Evolutionary conservation across 495 filamentous ascomycete genomes (phyloP).

Genomic region (Aspergillus haitiensis): DNA sequence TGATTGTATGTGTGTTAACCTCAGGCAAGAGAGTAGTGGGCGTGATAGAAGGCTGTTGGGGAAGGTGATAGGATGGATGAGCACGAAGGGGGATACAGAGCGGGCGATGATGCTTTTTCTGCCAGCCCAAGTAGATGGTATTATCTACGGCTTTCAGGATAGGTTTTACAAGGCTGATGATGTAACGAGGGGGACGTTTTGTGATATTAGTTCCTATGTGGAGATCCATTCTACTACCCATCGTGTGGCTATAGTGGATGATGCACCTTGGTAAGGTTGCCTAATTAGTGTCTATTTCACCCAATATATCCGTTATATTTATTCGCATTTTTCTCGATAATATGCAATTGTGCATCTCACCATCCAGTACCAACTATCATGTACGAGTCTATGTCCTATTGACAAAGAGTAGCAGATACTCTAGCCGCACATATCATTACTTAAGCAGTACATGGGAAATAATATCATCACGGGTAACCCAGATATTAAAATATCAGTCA

Average conservation of each 20-base stretch:
- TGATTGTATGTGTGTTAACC: not conserved
- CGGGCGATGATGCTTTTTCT: not conserved
- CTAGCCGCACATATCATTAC: not conserved
- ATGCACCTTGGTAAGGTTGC: constrained; percentile 12
- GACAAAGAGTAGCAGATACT: not conserved
- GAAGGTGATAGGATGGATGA: constrained; percentile 12
- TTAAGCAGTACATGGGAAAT: not conserved
- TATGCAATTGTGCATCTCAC: not conserved
- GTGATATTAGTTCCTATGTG: constrained; percentile 9
- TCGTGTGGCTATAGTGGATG: constrained; percentile 10
- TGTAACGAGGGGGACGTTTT: not conserved
- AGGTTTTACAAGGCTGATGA: constrained; percentile 3
- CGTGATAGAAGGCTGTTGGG: not conserved
- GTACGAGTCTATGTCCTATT: not conserved
- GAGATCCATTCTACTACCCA: not conserved
- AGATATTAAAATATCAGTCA: not conserved
- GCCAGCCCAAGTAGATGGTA: constrained; percentile 1
- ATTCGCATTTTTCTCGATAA: not conserved
- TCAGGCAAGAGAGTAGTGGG: not conserved
- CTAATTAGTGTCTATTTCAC: not conserved
- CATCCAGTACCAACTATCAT: not conserved
- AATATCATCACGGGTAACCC: not conserved
- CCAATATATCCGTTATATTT: not conserved
- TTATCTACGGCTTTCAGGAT: constrained; percentile 10
- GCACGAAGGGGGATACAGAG: not conserved